Percentiles rank a stretch among this genome's conserved stretches.
phyloP scores from a whole-genome alignment of 345 rosid genomes.

The Eucalyptus polyanthemos region DNA sequence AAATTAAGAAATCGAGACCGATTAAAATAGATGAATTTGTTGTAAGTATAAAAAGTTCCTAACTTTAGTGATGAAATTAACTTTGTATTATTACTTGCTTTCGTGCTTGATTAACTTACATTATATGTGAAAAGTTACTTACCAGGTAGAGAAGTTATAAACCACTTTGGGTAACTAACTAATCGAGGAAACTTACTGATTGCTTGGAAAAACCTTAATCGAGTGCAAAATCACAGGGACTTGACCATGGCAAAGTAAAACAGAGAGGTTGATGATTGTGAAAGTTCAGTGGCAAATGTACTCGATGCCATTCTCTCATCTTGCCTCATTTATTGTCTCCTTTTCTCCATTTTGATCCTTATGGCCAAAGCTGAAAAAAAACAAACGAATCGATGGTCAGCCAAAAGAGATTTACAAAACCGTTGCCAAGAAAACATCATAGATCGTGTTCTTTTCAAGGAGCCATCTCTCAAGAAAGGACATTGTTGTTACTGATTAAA shows the following conservation, averaged over 20 bases:
- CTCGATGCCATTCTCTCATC: not conserved
- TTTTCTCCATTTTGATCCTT: not conserved
- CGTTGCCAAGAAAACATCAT: not conserved
- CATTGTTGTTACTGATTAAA: too few species aligned
- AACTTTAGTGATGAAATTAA: not conserved
- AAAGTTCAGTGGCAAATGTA: not conserved
- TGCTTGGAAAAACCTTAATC: not conserved
- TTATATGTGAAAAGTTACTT: not conserved
- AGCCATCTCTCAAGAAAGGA: not conserved
- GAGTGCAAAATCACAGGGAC: not conserved
- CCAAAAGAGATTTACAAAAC: not conserved
- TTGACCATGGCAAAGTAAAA: not conserved
- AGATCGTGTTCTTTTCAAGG: not conserved
- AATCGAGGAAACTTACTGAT: not conserved
- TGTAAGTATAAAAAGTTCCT: not conserved
- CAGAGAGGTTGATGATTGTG: not conserved
- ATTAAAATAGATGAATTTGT: not conserved
- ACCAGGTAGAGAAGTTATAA: not conserved
- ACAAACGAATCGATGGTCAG: not conserved
- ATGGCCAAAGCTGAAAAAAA: not conserved
- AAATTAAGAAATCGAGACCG: fast-evolving
- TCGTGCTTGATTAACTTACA: not conserved
- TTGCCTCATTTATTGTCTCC: not conserved
- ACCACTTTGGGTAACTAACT: not conserved
- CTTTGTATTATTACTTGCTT: not conserved